Conservation (phyloP, 1,139 yeast species). For the Blastobotrys serpentis region DNA sequence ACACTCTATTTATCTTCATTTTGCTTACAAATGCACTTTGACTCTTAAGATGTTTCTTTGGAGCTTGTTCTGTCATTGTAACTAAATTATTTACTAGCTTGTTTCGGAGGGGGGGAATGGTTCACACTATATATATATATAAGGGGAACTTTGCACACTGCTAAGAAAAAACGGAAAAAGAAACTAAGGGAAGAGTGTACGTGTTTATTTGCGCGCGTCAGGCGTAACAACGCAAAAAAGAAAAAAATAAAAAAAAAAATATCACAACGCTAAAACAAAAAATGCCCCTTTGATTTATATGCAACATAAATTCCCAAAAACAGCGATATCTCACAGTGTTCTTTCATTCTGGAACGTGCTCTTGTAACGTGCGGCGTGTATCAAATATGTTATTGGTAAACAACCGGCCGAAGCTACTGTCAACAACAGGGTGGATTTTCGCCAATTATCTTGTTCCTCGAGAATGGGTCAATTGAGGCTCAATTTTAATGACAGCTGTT, state of each 20-base stretch:
- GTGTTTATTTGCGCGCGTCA: constrained; percentile 1
- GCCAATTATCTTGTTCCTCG: background rate
- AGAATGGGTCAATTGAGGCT: too few relatives aligned
- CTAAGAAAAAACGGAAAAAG: background rate
- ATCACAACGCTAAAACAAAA: background rate
- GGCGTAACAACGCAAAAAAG: background rate
- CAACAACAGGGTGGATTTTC: too few relatives aligned
- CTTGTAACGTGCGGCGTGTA: background rate
- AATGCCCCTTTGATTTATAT: background rate
- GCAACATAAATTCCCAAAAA: too few relatives aligned
- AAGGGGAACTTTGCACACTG: too few relatives aligned
- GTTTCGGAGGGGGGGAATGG: background rate
- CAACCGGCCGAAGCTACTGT: too few relatives aligned
- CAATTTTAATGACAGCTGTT: too few relatives aligned
- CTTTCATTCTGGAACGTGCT: background rate
- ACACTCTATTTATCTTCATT: background rate
- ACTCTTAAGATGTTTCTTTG: constrained; percentile 32
- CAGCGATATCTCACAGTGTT: background rate
- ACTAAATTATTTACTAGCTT: too few relatives aligned
- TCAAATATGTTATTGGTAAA: background rate
- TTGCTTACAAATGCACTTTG: constrained; percentile 39
- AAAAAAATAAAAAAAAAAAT: background rate
- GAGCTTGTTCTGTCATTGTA: constrained; percentile 13
- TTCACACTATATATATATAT: background rate
- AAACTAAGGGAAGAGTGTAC: background rate